These are phyloP conservation scores for Cladorrhinum samala DNA, from an alignment of 495 filamentous ascomycete genomes.

Conservation along the genomic window DNA sequence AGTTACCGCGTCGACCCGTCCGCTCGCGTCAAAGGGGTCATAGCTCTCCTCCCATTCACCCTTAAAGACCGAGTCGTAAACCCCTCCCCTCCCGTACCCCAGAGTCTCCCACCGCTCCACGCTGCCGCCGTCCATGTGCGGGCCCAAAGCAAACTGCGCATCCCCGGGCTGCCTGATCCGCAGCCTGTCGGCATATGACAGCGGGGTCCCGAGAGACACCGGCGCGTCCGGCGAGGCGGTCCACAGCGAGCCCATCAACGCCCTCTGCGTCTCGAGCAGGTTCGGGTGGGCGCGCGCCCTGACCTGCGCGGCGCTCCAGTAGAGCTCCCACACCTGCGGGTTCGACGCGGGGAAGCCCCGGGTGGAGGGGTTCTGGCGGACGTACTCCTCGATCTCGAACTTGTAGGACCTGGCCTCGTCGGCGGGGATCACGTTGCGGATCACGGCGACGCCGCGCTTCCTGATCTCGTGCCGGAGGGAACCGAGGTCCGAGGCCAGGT, in stretches of 20 bases:
- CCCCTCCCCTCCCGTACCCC: conserved; percentile 62
- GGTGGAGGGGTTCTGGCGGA: conserved; percentile 53
- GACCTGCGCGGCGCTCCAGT: conserved; percentile 77
- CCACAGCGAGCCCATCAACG: conserved; percentile 72
- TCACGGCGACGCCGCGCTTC: conserved; percentile 57
- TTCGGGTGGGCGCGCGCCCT: conserved; percentile 67
- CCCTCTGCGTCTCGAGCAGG: conserved; percentile 60
- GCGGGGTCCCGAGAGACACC: conserved; percentile 55
- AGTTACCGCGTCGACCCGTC: conserved; percentile 59
- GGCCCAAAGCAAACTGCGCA: conserved; percentile 72
- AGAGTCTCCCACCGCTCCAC: conserved; percentile 81
- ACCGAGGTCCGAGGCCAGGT: conserved; percentile 46
- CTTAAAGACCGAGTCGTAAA: conserved; percentile 66
- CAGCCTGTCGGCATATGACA: conserved; percentile 75
- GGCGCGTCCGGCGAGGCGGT: conserved; percentile 48
- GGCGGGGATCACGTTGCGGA: conserved; percentile 57
- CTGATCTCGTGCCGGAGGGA: conserved; percentile 42
- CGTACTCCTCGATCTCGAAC: conserved; percentile 53
- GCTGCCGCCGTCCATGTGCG: conserved; percentile 79
- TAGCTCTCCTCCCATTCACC: conserved; percentile 72
- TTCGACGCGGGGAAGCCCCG: conserved; percentile 44
- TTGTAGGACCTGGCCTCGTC: conserved; percentile 54
- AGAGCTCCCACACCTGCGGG: conserved; percentile 81
- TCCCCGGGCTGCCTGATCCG: conserved; percentile 75
- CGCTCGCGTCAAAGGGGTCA: conserved; percentile 72